Conservation (phyloP, 176 grass and related monocot genomes). For the Dactylis glomerata region DNA sequence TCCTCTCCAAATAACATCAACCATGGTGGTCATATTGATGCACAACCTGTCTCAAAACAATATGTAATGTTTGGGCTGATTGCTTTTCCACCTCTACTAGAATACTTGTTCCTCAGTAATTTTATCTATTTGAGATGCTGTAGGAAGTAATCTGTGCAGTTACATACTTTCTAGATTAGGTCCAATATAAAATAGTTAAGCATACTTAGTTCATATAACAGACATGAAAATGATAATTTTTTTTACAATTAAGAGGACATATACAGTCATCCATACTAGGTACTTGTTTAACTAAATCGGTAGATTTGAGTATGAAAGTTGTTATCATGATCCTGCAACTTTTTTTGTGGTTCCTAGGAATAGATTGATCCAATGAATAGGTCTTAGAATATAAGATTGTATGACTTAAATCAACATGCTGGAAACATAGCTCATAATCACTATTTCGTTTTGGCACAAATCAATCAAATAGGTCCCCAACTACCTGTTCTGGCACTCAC, state of each 20-base stretch:
- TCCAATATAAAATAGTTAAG: conserved; percentile 13
- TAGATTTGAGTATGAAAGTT: background rate
- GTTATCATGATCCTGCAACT: background rate
- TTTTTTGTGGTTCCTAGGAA: background rate
- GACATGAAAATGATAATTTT: too few relatives aligned
- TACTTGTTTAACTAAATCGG: background rate
- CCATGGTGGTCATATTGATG: conserved; percentile 34
- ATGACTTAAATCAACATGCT: background rate
- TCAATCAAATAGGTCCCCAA: background rate
- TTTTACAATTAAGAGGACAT: background rate
- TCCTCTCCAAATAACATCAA: conserved; percentile 32
- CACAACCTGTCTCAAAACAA: conserved; percentile 43
- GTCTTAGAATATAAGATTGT: background rate
- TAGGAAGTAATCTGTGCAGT: background rate
- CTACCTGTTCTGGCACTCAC: background rate
- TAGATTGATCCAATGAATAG: background rate
- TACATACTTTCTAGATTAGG: background rate
- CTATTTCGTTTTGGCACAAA: background rate
- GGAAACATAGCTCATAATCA: background rate
- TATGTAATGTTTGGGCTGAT: conserved; percentile 41
- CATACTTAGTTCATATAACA: background rate
- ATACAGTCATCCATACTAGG: background rate
- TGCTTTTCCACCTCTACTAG: background rate
- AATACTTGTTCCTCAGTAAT: conserved; percentile 4
- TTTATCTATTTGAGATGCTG: conserved; percentile 2